Evolutionary conservation across 805 yeast genomes (phyloP).

Genomic region (Debaryomyces tyrocola): DNA sequence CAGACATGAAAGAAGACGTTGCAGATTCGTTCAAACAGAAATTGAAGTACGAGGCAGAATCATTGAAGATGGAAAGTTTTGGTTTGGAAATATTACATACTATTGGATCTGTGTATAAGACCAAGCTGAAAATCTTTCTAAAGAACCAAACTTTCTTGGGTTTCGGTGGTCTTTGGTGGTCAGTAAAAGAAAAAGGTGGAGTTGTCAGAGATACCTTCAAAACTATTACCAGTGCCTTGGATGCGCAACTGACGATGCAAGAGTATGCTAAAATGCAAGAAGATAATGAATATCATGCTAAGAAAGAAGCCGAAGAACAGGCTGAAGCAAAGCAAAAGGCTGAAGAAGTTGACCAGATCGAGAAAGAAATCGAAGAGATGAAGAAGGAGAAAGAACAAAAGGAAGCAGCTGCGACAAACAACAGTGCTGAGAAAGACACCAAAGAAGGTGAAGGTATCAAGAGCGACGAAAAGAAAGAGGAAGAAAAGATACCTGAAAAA

Average conservation of each 20-base stretch:
- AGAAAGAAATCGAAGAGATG: constrained; percentile 18
- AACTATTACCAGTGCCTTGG: constrained; percentile 70
- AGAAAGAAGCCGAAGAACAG: constrained; percentile 34
- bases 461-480: constrained; percentile 6
- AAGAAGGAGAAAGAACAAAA: constrained; percentile 16
- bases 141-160: constrained; percentile 65
- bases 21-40: constrained; percentile 55
- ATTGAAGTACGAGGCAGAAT: constrained; percentile 78
- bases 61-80: constrained; percentile 77
- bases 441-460: constrained; percentile 7
- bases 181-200: constrained; percentile 71
- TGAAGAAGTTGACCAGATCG: constrained; percentile 13
- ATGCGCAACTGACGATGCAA: constrained; percentile 77
- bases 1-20: constrained; percentile 46
- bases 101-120: constrained; percentile 65
- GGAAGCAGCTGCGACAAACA: constrained; percentile 5
- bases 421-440: constrained; percentile 6
- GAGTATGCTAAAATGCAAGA: constrained; percentile 69
- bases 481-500: constrained; percentile 31
- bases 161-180: constrained; percentile 67
- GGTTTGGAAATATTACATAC: constrained; percentile 81
- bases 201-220: constrained; percentile 71
- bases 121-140: constrained; percentile 63
- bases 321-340: constrained; percentile 14
- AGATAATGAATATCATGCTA: constrained; percentile 45